phyloP scores from a whole-genome alignment of 2,329 filamentous ascomycete genomes.

The Phoma sp. region DNA sequence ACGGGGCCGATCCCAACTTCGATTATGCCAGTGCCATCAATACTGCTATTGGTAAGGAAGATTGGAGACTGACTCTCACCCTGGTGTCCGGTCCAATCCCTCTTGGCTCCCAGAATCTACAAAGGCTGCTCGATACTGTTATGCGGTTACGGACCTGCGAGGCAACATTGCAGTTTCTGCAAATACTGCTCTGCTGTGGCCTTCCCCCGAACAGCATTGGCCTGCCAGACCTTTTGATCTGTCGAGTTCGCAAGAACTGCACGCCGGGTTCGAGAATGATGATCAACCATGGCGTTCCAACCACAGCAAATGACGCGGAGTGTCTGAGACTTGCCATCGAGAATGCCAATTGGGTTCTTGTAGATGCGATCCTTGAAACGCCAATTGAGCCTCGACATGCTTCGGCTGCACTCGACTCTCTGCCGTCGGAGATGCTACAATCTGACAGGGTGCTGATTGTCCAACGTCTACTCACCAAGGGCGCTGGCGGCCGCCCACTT shows the following conservation, averaged over 20 bases:
- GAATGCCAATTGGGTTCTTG: constrained; percentile 38
- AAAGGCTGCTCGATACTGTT: constrained; percentile 36
- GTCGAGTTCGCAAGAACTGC: constrained; percentile 36
- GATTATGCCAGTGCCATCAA: constrained; percentile 40
- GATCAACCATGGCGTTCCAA: constrained; percentile 35
- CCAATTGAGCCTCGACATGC: constrained; percentile 35
- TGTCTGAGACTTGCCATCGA: constrained; percentile 35
- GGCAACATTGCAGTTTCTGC: constrained; percentile 38
- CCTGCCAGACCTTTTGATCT: constrained; percentile 38
- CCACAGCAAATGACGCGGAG: constrained; percentile 37
- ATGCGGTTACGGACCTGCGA: constrained; percentile 37
- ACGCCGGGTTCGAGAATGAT: constrained; percentile 39
- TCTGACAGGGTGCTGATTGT: constrained; percentile 36
- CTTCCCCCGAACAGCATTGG: constrained; percentile 34
- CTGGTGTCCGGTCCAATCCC: constrained; percentile 37
- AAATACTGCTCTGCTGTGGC: constrained; percentile 44
- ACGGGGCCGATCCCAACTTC: constrained; percentile 47
- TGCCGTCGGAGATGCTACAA: constrained; percentile 28
- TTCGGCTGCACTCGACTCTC: constrained; percentile 31
- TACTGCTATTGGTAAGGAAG: constrained; percentile 38
- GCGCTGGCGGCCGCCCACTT: constrained; percentile 36
- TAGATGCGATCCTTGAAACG: constrained; percentile 33
- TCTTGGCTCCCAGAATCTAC: constrained; percentile 31
- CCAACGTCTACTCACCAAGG: constrained; percentile 32
- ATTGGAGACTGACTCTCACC: constrained; percentile 38